A percentile compares a stretch with the other conserved stretches of the same genome.
These are phyloP conservation scores for Hydnum rufescens DNA, from an alignment of 768 basidiomycete species.

Conservation along the genomic window DNA sequence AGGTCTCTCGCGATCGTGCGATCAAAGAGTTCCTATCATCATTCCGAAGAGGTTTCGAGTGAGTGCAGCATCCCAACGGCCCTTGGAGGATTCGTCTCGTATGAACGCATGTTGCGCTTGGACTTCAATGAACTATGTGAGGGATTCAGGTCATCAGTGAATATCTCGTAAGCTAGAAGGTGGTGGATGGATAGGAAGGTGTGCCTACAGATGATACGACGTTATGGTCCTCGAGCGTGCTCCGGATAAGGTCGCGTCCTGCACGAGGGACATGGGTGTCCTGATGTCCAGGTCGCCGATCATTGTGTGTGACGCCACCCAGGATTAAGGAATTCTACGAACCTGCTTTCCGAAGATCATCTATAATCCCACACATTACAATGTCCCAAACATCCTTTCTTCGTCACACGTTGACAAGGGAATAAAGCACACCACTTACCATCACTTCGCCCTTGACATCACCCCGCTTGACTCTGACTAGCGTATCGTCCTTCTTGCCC, in stretches of 20 bases:
- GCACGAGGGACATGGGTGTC: slow-evolving; percentile 85
- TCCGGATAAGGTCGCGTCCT: slow-evolving; percentile 71
- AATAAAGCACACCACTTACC: slow-evolving; percentile 24
- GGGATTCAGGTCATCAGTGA: no score
- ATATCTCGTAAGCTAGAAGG: slow-evolving; percentile 8
- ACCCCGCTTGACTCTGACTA: slow-evolving; percentile 50
- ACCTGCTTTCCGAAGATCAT: slow-evolving; percentile 96
- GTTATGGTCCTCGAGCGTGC: slow-evolving; percentile 61
- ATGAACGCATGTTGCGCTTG: slow-evolving; percentile 97
- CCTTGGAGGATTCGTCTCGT: slow-evolving; percentile 79
- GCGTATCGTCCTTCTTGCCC: slow-evolving; percentile 61
- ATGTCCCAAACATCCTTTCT: neutral
- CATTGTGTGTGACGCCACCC: no score
- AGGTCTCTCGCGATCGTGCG: slow-evolving; percentile 72
- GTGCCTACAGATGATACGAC: slow-evolving; percentile 47
- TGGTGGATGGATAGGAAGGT: neutral
- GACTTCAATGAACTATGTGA: slow-evolving; percentile 70
- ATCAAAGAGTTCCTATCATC: slow-evolving; percentile 89
- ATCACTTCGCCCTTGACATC: slow-evolving; percentile 76
- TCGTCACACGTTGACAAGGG: neutral
- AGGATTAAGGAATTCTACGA: slow-evolving; percentile 9
- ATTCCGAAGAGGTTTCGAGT: slow-evolving; percentile 59
- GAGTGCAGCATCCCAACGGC: slow-evolving; percentile 88
- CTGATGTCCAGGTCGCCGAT: slow-evolving; percentile 18
- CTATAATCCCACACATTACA: no score